Base-by-base conservation (phyloP, 805 yeast species). In the Millerozyma acaciae region DNA sequence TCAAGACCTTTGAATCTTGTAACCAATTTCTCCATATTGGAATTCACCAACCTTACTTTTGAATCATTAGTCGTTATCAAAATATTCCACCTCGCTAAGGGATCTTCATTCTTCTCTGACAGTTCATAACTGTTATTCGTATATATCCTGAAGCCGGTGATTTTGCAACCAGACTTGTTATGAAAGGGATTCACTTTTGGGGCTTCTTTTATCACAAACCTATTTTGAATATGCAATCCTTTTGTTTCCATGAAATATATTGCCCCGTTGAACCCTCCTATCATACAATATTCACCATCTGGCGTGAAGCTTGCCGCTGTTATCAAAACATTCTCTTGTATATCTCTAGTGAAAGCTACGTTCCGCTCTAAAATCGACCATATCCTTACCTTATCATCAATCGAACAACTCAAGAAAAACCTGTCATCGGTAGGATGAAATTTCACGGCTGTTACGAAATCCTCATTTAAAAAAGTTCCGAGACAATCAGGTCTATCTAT, bases 391-490 rank as follows among this genome's bases (percentile, higher is more conserved):
- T 73, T 66, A 38, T 82, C 80, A 48, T 87, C 95, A 41, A 88
- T 62, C 32, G 90, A 82, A 5, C 95, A 90, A 42, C 88, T 79
- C 3, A 83, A 53, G 53, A 89, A 86, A 51, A 89, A 89, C 16
- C 97, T 59, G 51, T 89, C 96, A 57, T 89, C 97, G 1, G 63
- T 62, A 1, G 93, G 94, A 49, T 85, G 95, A 55, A 89, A 89
- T 32, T 70, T 73, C 3, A 84, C 84, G 7, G 80, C 66, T 0
- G 96, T 83, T 3, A 87, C 95, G 55, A 86, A 82, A 53, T 86
- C 95, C n/a, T 78, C 72, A 51, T 86, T 89, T 8, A 57, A 53
- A 47, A 84, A 88, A 1, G 78, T 68, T 30, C 81, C 71, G 12
- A 89, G 60, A 32, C 86, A 77, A 10, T 64, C 69, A 2, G 58